These are phyloP conservation scores for Myriosclerotinia scirpicola DNA, from an alignment of 2,329 filamentous ascomycete species.

Conservation along the genomic window DNA sequence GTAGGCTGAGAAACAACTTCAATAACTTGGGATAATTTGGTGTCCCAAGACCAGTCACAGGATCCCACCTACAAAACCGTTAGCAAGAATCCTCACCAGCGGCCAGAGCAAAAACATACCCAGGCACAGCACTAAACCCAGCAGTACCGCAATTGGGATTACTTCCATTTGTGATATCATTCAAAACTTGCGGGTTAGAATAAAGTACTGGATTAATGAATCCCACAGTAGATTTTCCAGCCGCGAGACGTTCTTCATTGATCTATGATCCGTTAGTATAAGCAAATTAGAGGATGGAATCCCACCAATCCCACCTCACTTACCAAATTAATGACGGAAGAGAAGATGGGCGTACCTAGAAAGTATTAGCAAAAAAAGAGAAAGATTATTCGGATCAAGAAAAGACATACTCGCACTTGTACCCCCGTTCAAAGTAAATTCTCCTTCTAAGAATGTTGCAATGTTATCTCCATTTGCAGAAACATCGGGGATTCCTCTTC, in stretches of 20 bases:
- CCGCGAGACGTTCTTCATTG: constrained; percentile 43
- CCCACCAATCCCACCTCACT: too few species aligned
- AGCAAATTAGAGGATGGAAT: too few species aligned
- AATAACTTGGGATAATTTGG: constrained; percentile 35
- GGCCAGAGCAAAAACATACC: constrained; percentile 20
- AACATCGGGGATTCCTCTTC: constrained; percentile 52
- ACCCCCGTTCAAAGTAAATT: constrained; percentile 11
- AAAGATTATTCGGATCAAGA: not conserved
- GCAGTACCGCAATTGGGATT: constrained; percentile 39
- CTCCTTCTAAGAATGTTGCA: constrained; percentile 9
- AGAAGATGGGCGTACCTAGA: constrained; percentile 20
- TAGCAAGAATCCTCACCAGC: not conserved
- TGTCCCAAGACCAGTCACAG: constrained; percentile 41
- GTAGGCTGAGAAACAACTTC: constrained; percentile 32
- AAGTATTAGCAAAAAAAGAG: constrained; percentile 32
- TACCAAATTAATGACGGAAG: constrained; percentile 24
- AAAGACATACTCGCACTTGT: constrained; percentile 21
- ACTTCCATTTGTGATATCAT: constrained; percentile 41
- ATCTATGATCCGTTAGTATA: constrained; percentile 33
- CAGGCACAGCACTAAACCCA: constrained; percentile 39
- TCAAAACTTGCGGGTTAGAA: constrained; percentile 36
- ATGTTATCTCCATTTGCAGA: constrained; percentile 44
- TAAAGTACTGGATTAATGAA: constrained; percentile 44
- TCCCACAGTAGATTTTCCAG: constrained; percentile 42
- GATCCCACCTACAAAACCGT: constrained; percentile 35